phyloP scores from a whole-genome alignment of 495 filamentous ascomycete genomes.

The Alectoria sarmentosa region DNA sequence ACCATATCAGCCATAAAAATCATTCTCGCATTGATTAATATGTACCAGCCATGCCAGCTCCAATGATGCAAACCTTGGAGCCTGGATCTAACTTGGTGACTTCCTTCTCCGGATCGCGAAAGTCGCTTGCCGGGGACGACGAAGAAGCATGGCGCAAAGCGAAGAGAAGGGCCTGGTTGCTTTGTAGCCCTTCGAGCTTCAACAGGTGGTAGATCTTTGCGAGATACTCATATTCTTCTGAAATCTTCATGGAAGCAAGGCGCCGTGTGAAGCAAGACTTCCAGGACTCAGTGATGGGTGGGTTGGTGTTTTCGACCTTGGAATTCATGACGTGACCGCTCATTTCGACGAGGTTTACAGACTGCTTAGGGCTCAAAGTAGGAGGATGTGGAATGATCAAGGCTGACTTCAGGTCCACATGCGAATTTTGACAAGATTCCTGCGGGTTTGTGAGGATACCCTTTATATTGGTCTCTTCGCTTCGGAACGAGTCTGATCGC shows the following conservation, averaged over 20 bases:
- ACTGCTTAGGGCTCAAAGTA: no score
- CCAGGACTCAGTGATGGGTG: no score
- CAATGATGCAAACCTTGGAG: constrained; percentile 6
- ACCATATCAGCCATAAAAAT: neutral
- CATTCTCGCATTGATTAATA: neutral
- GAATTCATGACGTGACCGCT: no score
- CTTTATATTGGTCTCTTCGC: no score
- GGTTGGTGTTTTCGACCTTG: no score
- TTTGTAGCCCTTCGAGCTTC: neutral
- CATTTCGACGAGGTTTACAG: no score
- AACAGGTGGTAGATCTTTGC: neutral
- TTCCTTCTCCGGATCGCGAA: neutral
- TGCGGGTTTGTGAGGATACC: neutral
- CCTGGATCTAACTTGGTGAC: neutral
- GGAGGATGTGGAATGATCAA: no score
- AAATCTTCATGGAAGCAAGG: constrained; percentile 3
- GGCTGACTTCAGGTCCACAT: neutral
- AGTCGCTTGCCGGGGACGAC: neutral
- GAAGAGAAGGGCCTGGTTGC: neutral
- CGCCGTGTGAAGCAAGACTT: constrained; percentile 2
- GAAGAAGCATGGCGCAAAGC: neutral
- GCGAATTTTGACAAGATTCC: neutral
- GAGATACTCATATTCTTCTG: constrained; percentile 5
- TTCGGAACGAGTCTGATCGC: no score
- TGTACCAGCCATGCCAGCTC: constrained; percentile 8